Percentiles rank a stretch among this genome's conserved stretches.
Conservation (phyloP, 2,329 filamentous ascomycete species). For the Trichoderma pleuroti region DNA sequence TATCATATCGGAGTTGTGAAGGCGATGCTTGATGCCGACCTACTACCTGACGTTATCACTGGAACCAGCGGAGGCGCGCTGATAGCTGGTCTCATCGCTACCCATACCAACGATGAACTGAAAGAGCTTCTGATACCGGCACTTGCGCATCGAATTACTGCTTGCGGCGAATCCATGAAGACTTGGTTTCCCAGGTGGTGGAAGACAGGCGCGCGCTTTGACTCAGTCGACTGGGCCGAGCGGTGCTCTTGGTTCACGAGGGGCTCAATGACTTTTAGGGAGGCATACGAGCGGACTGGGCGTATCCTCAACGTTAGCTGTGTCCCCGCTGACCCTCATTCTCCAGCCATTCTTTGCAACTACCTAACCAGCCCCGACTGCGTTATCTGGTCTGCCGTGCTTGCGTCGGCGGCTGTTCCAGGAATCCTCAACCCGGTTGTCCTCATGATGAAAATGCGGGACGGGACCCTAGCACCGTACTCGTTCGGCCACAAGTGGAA, state of each 20-base stretch:
- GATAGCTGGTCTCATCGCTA: constrained; percentile 81
- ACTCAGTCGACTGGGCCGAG: constrained; percentile 85
- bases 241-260: constrained; percentile 85
- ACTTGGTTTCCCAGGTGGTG: constrained; percentile 85
- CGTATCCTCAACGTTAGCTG: constrained; percentile 94
- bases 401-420: constrained; percentile 92
- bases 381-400: constrained; percentile 94
- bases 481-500: constrained; percentile 99
- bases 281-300: constrained; percentile 90
- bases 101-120: constrained; percentile 86
- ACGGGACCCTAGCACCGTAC: constrained; percentile 79
- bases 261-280: constrained; percentile 88
- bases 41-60: constrained; percentile 90
- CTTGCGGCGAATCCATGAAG: constrained; percentile 72
- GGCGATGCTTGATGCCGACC: constrained; percentile 78
- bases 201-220: constrained; percentile 88
- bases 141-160: constrained; percentile 78
- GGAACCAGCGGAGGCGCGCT: constrained; percentile 93
- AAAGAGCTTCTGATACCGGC: constrained; percentile 81
- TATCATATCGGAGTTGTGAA: constrained; percentile 94
- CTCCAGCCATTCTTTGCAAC: constrained; percentile 86
- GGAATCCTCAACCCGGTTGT: constrained; percentile 95
- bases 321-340: constrained; percentile 92
- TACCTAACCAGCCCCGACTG: constrained; percentile 94
- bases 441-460: constrained; percentile 78